These are phyloP conservation scores for Porphyrellus sp. DNA, from an alignment of 1,284 basidiomycete genomes.

Conservation along the genomic window DNA sequence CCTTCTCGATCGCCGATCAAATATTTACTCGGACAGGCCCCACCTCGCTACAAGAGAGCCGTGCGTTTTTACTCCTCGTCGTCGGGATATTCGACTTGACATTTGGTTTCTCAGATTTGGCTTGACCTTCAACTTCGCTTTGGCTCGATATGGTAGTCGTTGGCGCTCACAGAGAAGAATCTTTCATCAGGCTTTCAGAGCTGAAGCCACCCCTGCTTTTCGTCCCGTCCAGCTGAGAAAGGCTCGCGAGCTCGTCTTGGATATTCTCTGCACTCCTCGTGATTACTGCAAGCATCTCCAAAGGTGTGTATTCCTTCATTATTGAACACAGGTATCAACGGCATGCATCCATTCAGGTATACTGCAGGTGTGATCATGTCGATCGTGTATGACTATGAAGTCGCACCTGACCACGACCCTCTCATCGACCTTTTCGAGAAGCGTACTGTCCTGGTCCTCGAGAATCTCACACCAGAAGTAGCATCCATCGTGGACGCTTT, in stretches of 20 bases:
- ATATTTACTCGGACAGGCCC: conserved; percentile 30
- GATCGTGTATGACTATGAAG: conserved; percentile 28
- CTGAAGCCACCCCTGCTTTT: conserved; percentile 17
- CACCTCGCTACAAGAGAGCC: conserved; percentile 23
- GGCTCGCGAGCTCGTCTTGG: conserved; percentile 15
- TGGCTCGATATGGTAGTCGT: conserved; percentile 16
- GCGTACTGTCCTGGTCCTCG: conserved; percentile 14
- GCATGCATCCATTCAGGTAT: conserved; percentile 9
- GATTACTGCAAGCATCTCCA: conserved; percentile 23
- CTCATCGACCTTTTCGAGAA: conserved; percentile 22
- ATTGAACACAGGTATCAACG: neutral
- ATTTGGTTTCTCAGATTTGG: conserved; percentile 22
- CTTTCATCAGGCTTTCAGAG: conserved; percentile 31
- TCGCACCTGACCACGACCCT: conserved; percentile 16
- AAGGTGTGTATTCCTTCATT: conserved; percentile 4
- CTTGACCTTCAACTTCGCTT: conserved; percentile 25
- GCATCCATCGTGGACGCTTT: conserved; percentile 19
- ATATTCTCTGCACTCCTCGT: conserved; percentile 19
- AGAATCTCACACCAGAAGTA: conserved; percentile 21
- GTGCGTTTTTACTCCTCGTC: conserved; percentile 7
- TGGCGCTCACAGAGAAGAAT: conserved; percentile 28
- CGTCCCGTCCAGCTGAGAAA: conserved; percentile 26
- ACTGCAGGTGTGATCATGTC: conserved; percentile 26
- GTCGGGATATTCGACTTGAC: neutral
- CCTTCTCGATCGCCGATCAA: conserved; percentile 25